Evolutionary conservation across 2,329 filamentous ascomycete species (phyloP), one percentile per base, ranked within the genome.

Genomic region (Colletotrichum sp.): DNA sequence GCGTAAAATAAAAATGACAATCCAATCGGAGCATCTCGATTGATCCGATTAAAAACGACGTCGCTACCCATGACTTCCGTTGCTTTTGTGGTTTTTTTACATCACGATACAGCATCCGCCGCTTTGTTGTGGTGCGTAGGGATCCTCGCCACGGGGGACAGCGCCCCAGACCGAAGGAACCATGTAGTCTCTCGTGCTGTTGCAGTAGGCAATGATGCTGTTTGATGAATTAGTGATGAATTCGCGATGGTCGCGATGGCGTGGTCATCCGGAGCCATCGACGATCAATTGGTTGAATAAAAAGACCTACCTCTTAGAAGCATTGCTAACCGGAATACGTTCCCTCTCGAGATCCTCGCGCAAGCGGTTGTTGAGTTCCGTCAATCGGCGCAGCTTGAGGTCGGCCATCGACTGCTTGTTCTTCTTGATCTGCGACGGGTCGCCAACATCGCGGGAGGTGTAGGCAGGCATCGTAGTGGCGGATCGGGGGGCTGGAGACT

Each of bases 351-450:
- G 90, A 85, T 99, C 97, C 87, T 99, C 97, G 82, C 96, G 95
- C 85, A 99, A 89, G 81, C 97, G 94, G 87, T 95, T 95, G 90
- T 99, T 99, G 82, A 99, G 92, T 89, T 99, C 97, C 77, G 96
- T 99, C 87, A 99, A 90, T 79, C 97, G 94, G 83, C 97, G 94
- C 82, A 99, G 92, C 91, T 99, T 99, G 79, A 99, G 92, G 86
- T 99, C 97, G 81, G 96, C 96, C 95, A 99, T 99, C 85, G 95
- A 98, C 89, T 99, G 97, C 90, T 98, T 98, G 90, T 98, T 99
- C 89, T 96, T 98, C 91, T 92, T 93, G 81, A 92, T 91, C 85
- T 93, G 91, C 82, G 90, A 91, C 84, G 91, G 91, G 84, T 93
- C 92, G 86, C 91, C 91, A 77, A 92, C 90, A 83, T 93, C 92